A percentile compares a stretch with the other conserved stretches of the same genome.
phyloP scores from a whole-genome alignment of 1,284 basidiomycete species.

The Macrocybe sp. region DNA sequence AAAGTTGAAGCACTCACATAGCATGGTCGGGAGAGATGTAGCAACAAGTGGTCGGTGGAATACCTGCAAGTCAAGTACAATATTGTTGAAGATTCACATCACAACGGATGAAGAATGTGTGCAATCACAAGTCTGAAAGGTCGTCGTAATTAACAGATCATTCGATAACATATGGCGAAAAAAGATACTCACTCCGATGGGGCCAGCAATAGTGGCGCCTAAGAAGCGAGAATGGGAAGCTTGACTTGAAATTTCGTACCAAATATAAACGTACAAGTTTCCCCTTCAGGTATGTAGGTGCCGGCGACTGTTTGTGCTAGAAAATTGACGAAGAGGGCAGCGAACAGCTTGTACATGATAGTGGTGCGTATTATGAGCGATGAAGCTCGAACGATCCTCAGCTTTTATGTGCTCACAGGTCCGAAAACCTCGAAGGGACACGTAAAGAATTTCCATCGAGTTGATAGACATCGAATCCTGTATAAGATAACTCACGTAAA shows the following conservation, averaged over 20 bases:
- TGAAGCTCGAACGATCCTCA: not conserved
- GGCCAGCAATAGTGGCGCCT: not conserved
- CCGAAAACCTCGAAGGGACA: not conserved
- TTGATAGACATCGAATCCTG: not conserved
- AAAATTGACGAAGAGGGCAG: slow-evolving; percentile 2
- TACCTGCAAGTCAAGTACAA: not conserved
- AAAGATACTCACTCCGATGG: not conserved
- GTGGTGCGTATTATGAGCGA: not conserved
- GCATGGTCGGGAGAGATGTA: not conserved
- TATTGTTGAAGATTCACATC: not conserved
- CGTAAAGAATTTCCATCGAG: not conserved
- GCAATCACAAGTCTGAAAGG: not conserved
- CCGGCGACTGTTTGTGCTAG: slow-evolving; percentile 1
- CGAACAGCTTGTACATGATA: slow-evolving; percentile 5
- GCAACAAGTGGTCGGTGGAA: not conserved
- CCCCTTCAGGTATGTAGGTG: slow-evolving; percentile 5
- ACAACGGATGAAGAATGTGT: not conserved
- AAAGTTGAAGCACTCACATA: not conserved
- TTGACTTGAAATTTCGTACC: not conserved
- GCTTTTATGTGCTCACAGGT: not conserved
- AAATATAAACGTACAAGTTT: not conserved
- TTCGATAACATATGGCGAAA: no score
- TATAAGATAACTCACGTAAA: not conserved
- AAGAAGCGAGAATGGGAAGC: not conserved
- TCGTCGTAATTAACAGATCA: not conserved